Evolutionary conservation across 495 filamentous ascomycete genomes (phyloP).

Genomic region (Aspergillus sclerotiicarbonarius): DNA sequence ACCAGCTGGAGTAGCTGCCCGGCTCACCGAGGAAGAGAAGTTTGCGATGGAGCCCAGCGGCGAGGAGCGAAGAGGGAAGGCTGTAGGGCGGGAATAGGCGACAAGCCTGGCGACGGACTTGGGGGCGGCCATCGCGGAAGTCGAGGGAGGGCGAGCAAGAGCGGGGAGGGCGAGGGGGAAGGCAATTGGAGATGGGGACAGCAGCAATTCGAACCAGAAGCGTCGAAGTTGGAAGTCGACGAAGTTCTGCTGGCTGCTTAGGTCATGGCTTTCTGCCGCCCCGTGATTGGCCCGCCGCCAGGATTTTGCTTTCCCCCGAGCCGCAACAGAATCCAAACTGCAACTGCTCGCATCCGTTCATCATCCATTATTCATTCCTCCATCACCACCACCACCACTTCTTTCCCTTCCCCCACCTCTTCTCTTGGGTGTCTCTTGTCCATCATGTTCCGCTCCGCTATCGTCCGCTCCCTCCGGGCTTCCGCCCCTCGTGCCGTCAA

Average conservation of each 20-base stretch:
- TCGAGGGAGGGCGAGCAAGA: conserved; percentile 15
- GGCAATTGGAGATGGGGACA: conserved; percentile 22
- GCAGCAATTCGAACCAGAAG: conserved; percentile 17
- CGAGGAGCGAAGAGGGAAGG: conserved; percentile 30
- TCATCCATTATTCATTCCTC: not conserved
- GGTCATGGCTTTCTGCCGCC: conserved; percentile 46
- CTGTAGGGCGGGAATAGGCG: conserved; percentile 43
- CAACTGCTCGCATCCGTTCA: conserved; percentile 18
- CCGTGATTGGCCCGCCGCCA: conserved; percentile 44
- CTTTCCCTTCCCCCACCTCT: conserved; percentile 9
- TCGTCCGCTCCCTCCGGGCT: conserved; percentile 63
- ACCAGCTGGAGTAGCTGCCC: conserved; percentile 69
- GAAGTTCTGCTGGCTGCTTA: conserved; percentile 40
- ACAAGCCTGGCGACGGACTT: conserved; percentile 53
- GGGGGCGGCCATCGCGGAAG: conserved; percentile 50
- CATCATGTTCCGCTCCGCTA: conserved; percentile 83
- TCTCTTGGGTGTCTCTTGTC: conserved; percentile 20
- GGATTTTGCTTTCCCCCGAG: conserved; percentile 41
- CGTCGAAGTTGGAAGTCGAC: conserved; percentile 15
- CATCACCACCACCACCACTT: conserved; percentile 9
- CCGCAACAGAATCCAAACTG: conserved; percentile 18
- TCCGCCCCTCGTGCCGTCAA: conserved; percentile 57
- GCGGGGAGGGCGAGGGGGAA: conserved; percentile 21
- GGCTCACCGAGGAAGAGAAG: conserved; percentile 60
- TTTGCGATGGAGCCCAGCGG: conserved; percentile 51